Percentiles rank a stretch among this genome's conserved stretches.
These are phyloP conservation scores for Mucor plumbeus DNA, from an alignment of 371 early-diverging fungal species.

Conservation along the genomic window DNA sequence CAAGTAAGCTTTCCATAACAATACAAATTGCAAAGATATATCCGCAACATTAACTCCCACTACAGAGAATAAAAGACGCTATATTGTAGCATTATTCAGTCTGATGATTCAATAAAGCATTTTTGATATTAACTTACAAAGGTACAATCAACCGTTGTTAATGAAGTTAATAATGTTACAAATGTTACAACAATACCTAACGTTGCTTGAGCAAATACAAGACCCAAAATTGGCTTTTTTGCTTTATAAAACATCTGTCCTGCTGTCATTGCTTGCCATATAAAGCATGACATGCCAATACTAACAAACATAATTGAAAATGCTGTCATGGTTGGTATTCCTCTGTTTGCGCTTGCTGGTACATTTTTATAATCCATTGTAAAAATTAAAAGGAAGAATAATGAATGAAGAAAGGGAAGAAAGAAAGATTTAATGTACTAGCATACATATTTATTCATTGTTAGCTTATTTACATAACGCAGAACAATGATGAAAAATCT, in stretches of 20 bases:
- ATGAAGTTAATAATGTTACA: slow-evolving; percentile 41
- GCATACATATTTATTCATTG: background rate
- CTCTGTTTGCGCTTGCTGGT: background rate
- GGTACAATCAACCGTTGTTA: slow-evolving; percentile 37
- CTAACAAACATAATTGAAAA: slow-evolving; percentile 55
- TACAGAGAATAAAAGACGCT: slow-evolving; percentile 48
- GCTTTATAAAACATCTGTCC: slow-evolving; percentile 40
- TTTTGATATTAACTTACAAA: slow-evolving; percentile 37
- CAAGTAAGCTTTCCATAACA: slow-evolving; percentile 54
- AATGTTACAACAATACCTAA: slow-evolving; percentile 41
- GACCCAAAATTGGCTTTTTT: slow-evolving; percentile 41
- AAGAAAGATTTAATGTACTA: background rate
- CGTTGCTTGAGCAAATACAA: slow-evolving; percentile 43
- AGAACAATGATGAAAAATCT: background rate
- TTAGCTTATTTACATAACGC: background rate
- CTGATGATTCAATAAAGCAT: too few relatives aligned
- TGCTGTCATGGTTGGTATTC: slow-evolving; percentile 8
- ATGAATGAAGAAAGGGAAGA: background rate
- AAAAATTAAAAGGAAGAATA: background rate
- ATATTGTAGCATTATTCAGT: background rate
- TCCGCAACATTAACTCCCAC: slow-evolving; percentile 49
- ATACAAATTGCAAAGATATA: slow-evolving; percentile 41
- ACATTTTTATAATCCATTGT: background rate
- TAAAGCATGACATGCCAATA: slow-evolving; percentile 46
- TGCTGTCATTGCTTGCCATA: slow-evolving; percentile 44